phyloP scores from a whole-genome alignment of 2,329 filamentous ascomycete species.

The Ophiostoma ips region DNA sequence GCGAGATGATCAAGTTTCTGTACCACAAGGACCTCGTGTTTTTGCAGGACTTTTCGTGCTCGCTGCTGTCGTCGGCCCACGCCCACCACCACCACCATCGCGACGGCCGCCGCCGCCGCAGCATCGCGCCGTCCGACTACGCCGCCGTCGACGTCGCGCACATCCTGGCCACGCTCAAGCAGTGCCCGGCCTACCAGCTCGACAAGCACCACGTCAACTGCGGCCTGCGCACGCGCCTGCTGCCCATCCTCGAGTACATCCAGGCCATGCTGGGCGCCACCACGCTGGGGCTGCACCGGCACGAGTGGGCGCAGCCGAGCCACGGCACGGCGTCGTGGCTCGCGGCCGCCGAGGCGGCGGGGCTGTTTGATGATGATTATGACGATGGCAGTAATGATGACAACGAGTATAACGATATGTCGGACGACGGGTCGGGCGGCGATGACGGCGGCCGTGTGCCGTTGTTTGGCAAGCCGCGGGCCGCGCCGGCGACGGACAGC shows the following conservation, averaged over 20 bases:
- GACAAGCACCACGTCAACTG: conserved; percentile 62
- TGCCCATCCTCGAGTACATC: conserved; percentile 53
- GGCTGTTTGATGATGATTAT: conserved; percentile 11
- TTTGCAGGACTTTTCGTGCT: conserved; percentile 36
- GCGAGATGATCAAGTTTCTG: conserved; percentile 63
- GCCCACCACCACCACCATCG: not conserved
- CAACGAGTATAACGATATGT: conserved; percentile 5
- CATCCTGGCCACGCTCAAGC: conserved; percentile 45
- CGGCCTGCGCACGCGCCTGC: conserved; percentile 49
- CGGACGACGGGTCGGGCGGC: not conserved
- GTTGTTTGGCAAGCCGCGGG: conserved; percentile 5
- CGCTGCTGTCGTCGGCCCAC: conserved; percentile 20
- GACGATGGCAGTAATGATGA: conserved; percentile 12
- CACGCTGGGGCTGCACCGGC: conserved; percentile 29
- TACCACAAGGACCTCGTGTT: conserved; percentile 45
- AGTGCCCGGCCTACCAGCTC: conserved; percentile 60
- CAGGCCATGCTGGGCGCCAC: conserved; percentile 39
- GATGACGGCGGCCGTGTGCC: not conserved
- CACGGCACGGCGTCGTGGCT: conserved; percentile 13
- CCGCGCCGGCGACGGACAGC: not conserved
- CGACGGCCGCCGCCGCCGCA: too few species aligned
- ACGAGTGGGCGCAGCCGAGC: conserved; percentile 31
- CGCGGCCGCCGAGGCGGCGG: conserved; percentile 11
- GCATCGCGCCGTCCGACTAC: not conserved
- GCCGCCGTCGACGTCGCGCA: conserved; percentile 41